Conservation (phyloP, 2,329 filamentous ascomycete species). For the Blastomyces percursus region DNA sequence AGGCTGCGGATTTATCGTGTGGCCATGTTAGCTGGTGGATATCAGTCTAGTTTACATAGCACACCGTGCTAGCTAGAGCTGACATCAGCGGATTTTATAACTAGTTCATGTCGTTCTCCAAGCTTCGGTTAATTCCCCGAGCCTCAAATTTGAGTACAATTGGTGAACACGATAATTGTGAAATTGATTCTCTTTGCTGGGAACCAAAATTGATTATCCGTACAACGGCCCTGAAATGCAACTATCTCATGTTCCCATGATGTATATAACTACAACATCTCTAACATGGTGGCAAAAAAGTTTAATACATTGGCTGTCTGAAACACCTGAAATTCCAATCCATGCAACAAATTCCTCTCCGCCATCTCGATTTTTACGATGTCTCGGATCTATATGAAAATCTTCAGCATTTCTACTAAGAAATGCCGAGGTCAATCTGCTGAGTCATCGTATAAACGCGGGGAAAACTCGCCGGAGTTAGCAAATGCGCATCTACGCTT, state of each 20-base stretch:
- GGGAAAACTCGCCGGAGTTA: not conserved
- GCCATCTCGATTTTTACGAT: no score
- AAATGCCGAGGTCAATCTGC: not conserved
- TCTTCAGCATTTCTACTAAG: no score
- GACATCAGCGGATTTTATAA: constrained; percentile 6
- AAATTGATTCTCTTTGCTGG: not conserved
- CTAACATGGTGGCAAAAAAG: no score
- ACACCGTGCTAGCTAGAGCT: not conserved
- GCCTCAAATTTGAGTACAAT: constrained; percentile 3
- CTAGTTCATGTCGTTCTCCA: constrained; percentile 5
- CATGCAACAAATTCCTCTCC: no score
- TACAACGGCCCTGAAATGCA: not conserved
- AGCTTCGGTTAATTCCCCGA: constrained; percentile 8
- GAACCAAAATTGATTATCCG: not conserved
- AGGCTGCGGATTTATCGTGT: constrained; percentile 7
- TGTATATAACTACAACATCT: not conserved
- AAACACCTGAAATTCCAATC: no score
- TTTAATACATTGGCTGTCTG: no score
- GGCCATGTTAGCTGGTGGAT: constrained; percentile 2
- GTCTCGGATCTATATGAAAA: no score
- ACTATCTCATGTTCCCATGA: not conserved
- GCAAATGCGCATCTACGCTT: not conserved
- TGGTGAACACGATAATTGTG: constrained; percentile 4
- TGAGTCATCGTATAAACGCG: not conserved
- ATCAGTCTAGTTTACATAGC: not conserved